phyloP scores from a whole-genome alignment of 2,329 filamentous ascomycete genomes.

The Venturia pyrina region DNA sequence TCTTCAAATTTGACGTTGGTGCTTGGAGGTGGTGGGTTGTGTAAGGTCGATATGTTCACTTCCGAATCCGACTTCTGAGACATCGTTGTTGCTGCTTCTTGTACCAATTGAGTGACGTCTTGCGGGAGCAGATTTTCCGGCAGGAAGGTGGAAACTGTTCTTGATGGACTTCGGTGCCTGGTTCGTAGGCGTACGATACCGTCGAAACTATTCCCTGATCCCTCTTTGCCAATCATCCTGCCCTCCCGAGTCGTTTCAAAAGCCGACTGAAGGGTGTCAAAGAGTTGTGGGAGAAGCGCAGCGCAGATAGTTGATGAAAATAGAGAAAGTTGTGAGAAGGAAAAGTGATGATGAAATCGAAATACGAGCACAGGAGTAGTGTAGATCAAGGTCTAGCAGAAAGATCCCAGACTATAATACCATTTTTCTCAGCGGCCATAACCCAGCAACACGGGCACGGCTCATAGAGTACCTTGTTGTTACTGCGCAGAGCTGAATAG shows the following conservation, averaged over 20 bases:
- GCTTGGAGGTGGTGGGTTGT: not conserved
- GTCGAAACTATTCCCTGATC: not conserved
- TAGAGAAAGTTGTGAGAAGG: not conserved
- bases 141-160: not conserved
- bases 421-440: not conserved
- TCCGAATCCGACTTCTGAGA: not conserved
- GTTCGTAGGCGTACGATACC: not conserved
- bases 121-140: not conserved
- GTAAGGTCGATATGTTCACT: not conserved
- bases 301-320: not conserved
- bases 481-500: not conserved
- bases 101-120: not conserved
- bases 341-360: slow-evolving; percentile 6
- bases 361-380: not conserved
- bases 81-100: not conserved
- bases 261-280: not conserved
- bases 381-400: not conserved
- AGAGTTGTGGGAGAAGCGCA: not conserved
- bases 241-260: not conserved
- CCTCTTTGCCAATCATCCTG: not conserved
- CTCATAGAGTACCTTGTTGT: not conserved
- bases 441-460: not conserved
- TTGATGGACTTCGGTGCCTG: not conserved
- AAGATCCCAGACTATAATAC: not conserved
- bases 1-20: not conserved